Conservation (phyloP, 768 basidiomycete species). For the Fomitopsis pulvina region DNA sequence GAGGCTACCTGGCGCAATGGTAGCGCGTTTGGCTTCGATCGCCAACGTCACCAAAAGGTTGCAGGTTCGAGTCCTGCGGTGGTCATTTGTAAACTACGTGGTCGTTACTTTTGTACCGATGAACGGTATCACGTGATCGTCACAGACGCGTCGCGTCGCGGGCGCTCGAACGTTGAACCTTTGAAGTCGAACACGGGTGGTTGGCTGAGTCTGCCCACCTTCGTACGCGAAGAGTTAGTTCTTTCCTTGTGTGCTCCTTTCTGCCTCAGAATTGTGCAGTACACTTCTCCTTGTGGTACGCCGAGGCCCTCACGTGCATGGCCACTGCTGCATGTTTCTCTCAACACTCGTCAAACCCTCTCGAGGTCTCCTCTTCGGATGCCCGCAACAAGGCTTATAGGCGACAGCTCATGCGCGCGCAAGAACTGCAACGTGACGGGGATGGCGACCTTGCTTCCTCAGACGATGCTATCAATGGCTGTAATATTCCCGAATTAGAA, state of each 20-base stretch:
- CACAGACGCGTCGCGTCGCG: constrained; percentile 2
- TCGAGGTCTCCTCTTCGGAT: constrained; percentile 62
- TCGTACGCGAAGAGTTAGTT: neutral
- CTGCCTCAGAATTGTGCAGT: neutral
- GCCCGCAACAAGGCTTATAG: constrained; percentile 41
- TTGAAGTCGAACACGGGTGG: neutral
- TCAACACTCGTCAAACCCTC: constrained; percentile 69
- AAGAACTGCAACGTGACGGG: constrained; percentile 28
- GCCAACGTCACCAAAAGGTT: constrained; percentile 73
- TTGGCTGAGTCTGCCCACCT: neutral
- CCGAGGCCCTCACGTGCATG: constrained; percentile 20
- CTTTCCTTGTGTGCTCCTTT: neutral
- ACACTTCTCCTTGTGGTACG: neutral
- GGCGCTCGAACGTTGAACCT: neutral
- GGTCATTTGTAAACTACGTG: constrained; percentile 38
- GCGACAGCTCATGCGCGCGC: constrained; percentile 24
- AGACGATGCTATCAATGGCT: constrained; percentile 44
- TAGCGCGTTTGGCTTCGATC: constrained; percentile 93
- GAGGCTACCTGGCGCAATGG: constrained; percentile 85
- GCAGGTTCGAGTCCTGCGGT: constrained; percentile 96
- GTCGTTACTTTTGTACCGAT: neutral
- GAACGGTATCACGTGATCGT: neutral
- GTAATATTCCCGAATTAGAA: constrained; percentile 32
- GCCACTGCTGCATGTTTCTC: constrained; percentile 41
- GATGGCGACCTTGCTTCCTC: constrained; percentile 32